Evolutionary conservation across 352 stramenopile genomes (phyloP).

Genomic region (Elongisporangium anandrum): DNA sequence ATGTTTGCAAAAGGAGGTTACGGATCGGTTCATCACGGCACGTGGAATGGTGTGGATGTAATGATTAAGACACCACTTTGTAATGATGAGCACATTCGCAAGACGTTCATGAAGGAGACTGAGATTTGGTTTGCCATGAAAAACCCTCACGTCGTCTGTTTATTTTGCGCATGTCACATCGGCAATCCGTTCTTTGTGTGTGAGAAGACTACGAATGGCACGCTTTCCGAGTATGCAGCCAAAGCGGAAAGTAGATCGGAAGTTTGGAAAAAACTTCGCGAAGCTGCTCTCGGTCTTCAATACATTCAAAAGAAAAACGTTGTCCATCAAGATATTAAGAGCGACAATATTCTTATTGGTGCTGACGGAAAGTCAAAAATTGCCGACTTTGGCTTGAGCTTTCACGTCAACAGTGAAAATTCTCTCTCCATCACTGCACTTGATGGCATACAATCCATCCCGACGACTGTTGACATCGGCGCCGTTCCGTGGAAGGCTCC

Average conservation of each 20-base stretch:
- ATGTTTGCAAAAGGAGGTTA: slow-evolving; percentile 22
- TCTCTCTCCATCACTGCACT: too few relatives aligned
- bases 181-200: slow-evolving; percentile 18
- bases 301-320: slow-evolving; percentile 52
- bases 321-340: slow-evolving; percentile 85
- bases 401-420: slow-evolving; percentile 6
- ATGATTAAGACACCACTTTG: slow-evolving; percentile 26
- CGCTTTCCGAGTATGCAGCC: slow-evolving; percentile 1
- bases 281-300: slow-evolving; percentile 39
- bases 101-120: slow-evolving; percentile 17
- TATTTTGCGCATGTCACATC: slow-evolving; percentile 16
- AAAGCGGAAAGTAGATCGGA: neutral
- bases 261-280: slow-evolving; percentile 24
- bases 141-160: slow-evolving; percentile 21
- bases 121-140: slow-evolving; percentile 19
- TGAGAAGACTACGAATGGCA: slow-evolving; percentile 11
- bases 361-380: slow-evolving; percentile 17
- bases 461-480: slow-evolving; percentile 6
- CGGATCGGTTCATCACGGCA: slow-evolving; percentile 21
- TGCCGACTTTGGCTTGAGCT: slow-evolving; percentile 17
- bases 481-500: slow-evolving; percentile 16
- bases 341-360: slow-evolving; percentile 71
- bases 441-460: too few relatives aligned
- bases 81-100: slow-evolving; percentile 9
- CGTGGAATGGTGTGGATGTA: slow-evolving; percentile 17